Evolutionary conservation across 2,329 filamentous ascomycete genomes (phyloP), one percentile per base, ranked within the genome.

Genomic region (Emydomyces testavorans): DNA sequence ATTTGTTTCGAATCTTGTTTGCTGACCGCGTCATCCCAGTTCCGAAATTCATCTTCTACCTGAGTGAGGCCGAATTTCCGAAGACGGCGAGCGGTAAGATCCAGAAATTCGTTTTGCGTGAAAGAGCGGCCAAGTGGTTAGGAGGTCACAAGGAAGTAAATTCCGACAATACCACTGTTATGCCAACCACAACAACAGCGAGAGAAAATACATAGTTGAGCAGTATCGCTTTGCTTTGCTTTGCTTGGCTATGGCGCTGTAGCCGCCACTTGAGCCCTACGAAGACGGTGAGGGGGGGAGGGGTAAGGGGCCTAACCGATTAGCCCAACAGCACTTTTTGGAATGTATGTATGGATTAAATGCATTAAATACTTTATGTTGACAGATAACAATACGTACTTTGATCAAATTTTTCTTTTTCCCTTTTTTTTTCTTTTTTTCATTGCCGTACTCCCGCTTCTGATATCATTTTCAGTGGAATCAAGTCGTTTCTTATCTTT

Each of bases 71-170:
- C 0, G 77, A 80, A n/a, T 93, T 85, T 62, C 90, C 90, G 16
- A 95, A 94, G 75, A 98, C 92, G 29, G 85, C 88, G 4, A 94
- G 87, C 63, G 90, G 90, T 20, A 98, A 98, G 77, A 89, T 96
- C 48, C 87, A 94, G 69, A 95, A 96, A 70, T 95, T 84, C 63
- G 90, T 83, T 69, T 64, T 96, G 58, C 77, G 78, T 59, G 83
- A 88, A 13, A 69, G 75, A 58, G 89, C 78, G 0, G 60, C 75
- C 32, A 57, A 68, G 54, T 54, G 76, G 46, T 52, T 79, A 39
- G 64, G 60, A 26, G 63, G 70, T 24, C 65, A 45, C n/a, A 20
- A 20, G 10, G 37, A 45, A 11, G 29, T 2, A 4, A 35, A 23
- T 3, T 2, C 7, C 3, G 10, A 16, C 21, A 26, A 11, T 6